These are phyloP conservation scores for Mallotus japonicus DNA, from an alignment of 441 rosid species.

Conservation along the genomic window DNA sequence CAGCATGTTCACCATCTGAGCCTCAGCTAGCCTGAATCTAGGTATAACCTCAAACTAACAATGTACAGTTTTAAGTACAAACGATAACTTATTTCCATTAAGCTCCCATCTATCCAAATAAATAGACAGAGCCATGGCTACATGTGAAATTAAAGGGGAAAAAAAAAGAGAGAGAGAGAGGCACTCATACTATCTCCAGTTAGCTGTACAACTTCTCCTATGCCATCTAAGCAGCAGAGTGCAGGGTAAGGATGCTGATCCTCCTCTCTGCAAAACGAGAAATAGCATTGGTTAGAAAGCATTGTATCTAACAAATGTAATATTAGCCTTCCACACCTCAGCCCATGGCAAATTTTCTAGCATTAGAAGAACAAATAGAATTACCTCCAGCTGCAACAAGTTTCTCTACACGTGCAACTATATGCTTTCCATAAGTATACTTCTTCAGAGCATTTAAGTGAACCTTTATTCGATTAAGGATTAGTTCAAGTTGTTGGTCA, in stretches of 20 bases:
- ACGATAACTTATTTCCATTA: conserved; percentile 40
- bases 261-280: conserved; percentile 54
- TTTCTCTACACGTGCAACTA: conserved; percentile 81
- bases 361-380: conserved; percentile 1
- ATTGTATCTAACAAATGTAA: not conserved
- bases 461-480: conserved; percentile 70
- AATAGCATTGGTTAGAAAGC: conserved; percentile 8
- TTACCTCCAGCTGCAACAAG: conserved; percentile 83
- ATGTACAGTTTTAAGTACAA: conserved; percentile 59
- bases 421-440: conserved; percentile 81
- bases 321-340: not conserved
- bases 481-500: conserved; percentile 67
- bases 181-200: conserved; percentile 49
- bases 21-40: conserved; percentile 46
- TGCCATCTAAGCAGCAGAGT: conserved; percentile 40
- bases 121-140: conserved; percentile 35
- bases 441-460: conserved; percentile 75
- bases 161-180: conserved; percentile 27
- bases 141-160: conserved; percentile 21
- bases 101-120: conserved; percentile 41
- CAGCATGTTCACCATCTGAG: conserved; percentile 35
- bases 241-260: conserved; percentile 58
- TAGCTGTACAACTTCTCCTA: conserved; percentile 60
- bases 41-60: conserved; percentile 49
- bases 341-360: not conserved